Conservation (phyloP, 2,329 filamentous ascomycete genomes). For the Clarireedia hainanense region DNA sequence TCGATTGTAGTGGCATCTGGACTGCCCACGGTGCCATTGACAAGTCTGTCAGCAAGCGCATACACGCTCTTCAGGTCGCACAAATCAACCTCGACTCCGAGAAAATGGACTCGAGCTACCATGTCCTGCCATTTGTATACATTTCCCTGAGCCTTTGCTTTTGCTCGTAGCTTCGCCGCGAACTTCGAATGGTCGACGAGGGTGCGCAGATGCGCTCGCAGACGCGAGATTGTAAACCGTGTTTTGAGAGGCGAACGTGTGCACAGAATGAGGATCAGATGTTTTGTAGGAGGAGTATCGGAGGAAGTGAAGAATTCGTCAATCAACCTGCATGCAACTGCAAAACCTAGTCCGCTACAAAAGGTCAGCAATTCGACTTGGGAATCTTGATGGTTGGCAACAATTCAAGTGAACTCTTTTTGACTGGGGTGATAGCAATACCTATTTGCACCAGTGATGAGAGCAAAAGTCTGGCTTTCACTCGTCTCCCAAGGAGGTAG, state of each 20-base stretch:
- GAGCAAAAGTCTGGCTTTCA: conserved; percentile 47
- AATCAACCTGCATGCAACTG: conserved; percentile 75
- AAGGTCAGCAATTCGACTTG: conserved; percentile 23
- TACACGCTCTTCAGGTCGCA: conserved; percentile 47
- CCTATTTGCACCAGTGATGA: conserved; percentile 86
- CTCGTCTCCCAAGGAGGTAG: conserved; percentile 30
- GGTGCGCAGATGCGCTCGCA: conserved; percentile 54
- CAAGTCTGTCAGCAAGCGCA: conserved; percentile 23
- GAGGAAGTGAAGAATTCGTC: conserved; percentile 76
- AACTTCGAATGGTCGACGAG: conserved; percentile 36
- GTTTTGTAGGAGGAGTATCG: conserved; percentile 55
- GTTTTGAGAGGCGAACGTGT: conserved; percentile 72
- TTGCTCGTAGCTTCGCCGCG: conserved; percentile 38
- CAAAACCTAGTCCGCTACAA: conserved; percentile 74
- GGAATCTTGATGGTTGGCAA: neutral
- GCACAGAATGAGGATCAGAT: conserved; percentile 74
- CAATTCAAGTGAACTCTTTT: neutral
- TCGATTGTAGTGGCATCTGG: conserved; percentile 28
- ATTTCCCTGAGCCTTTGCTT: conserved; percentile 48
- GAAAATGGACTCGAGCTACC: conserved; percentile 46
- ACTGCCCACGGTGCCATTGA: conserved; percentile 28
- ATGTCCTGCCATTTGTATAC: conserved; percentile 39
- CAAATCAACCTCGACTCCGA: conserved; percentile 52
- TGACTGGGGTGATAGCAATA: conserved; percentile 32
- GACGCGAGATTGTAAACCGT: conserved; percentile 56